Evolutionary conservation across 306 rosid genomes (phyloP).

Genomic region (Quercus aquifolioides): DNA sequence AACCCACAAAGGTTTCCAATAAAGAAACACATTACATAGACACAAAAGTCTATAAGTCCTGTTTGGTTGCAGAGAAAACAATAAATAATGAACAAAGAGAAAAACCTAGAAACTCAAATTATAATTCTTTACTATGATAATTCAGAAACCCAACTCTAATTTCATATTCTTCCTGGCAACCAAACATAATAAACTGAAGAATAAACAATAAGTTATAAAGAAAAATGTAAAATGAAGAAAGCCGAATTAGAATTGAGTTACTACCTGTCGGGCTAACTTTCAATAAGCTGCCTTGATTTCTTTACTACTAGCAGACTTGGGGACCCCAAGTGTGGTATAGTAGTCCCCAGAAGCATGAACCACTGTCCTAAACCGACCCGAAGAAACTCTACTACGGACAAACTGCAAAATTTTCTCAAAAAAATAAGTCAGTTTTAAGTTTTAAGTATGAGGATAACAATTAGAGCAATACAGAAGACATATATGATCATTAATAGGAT

Average conservation of each 20-base stretch:
- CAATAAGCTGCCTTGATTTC: constrained; percentile 96
- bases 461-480: no score
- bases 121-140: neutral
- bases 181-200: neutral
- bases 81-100: neutral
- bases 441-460: no score
- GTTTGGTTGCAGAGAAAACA: neutral
- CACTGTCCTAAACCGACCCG: constrained; percentile 41
- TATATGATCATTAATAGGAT: no score
- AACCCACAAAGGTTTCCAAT: neutral
- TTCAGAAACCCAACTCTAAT: neutral
- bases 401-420: no score
- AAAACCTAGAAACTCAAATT: neutral
- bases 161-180: neutral
- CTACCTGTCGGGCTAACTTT: constrained; percentile 89
- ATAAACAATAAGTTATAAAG: neutral
- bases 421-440: no score
- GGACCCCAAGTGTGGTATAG: constrained; percentile 78
- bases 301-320: constrained; percentile 70
- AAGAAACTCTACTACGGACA: constrained; percentile 7
- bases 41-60: neutral
- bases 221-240: neutral
- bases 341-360: constrained; percentile 75
- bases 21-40: neutral
- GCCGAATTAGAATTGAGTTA: constrained; percentile 19